Conservation (phyloP, 2,329 filamentous ascomycete genomes). For the Neurospora sp. region DNA sequence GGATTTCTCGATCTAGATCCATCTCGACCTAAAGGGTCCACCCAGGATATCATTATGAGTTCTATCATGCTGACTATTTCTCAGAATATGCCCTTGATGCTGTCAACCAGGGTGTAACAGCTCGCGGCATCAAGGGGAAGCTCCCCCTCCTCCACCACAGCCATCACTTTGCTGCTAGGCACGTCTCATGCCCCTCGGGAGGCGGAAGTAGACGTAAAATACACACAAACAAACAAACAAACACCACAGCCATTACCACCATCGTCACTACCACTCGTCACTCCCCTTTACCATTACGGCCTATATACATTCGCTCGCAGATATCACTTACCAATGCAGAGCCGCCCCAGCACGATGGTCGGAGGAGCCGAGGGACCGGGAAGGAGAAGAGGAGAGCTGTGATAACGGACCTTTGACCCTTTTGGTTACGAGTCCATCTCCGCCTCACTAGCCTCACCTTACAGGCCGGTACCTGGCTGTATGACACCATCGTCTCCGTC, state of each 20-base stretch:
- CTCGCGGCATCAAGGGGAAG: constrained; percentile 93
- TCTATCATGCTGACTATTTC: neutral
- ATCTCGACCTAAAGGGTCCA: neutral
- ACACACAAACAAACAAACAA: too few relatives aligned
- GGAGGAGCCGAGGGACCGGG: neutral
- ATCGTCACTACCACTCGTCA: neutral
- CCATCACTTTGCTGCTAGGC: too few relatives aligned
- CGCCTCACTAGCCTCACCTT: neutral
- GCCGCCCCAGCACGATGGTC: neutral
- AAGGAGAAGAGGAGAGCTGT: neutral
- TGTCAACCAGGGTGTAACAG: constrained; percentile 97
- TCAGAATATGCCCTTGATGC: constrained; percentile 98
- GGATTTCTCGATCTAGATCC: neutral
- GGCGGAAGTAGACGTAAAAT: too few relatives aligned
- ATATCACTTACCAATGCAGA: neutral
- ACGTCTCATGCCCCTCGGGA: too few relatives aligned
- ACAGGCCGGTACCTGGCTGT: constrained; percentile 32
- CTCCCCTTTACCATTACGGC: neutral
- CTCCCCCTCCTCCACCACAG: constrained; percentile 3
- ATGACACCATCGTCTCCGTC: constrained; percentile 27
- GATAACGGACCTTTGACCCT: neutral
- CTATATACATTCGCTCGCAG: neutral
- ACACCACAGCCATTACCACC: neutral
- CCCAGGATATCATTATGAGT: neutral
- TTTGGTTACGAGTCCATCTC: neutral